Evolutionary conservation across 192 early-diverging fungal genomes (phyloP).

Genomic region (Allomyces javanicus): DNA sequence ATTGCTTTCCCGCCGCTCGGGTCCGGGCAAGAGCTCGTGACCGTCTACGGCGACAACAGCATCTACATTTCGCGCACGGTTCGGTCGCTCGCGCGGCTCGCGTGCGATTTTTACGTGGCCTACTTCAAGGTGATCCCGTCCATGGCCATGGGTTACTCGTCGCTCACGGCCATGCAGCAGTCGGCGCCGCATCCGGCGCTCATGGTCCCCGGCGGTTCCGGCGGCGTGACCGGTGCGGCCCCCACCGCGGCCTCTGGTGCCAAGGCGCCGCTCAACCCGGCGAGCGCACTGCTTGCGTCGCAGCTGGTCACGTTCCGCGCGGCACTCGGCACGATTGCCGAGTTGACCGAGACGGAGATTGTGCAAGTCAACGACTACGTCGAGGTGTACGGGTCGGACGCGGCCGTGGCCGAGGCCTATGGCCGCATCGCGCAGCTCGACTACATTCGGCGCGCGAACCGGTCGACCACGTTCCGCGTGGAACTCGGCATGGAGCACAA

Average conservation of each 20-base stretch:
- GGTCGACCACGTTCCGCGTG: slow-evolving; percentile 51
- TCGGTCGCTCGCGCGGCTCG: slow-evolving; percentile 46
- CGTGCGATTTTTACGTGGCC: slow-evolving; percentile 9
- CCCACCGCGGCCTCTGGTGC: neutral
- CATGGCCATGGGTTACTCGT: slow-evolving; percentile 7
- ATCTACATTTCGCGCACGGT: slow-evolving; percentile 54
- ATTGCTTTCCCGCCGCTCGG: slow-evolving; percentile 43
- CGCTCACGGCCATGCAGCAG: slow-evolving; percentile 10
- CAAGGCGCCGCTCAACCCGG: neutral
- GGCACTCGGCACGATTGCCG: slow-evolving; percentile 19
- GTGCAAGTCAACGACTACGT: slow-evolving; percentile 33
- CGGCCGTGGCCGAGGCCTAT: slow-evolving; percentile 38
- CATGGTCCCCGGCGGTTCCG: slow-evolving; percentile 3
- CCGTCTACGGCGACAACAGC: slow-evolving; percentile 40
- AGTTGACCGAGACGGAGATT: slow-evolving; percentile 39
- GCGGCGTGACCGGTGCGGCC: neutral
- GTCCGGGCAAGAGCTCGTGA: slow-evolving; percentile 21
- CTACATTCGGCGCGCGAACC: slow-evolving; percentile 17
- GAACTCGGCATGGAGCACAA: slow-evolving; percentile 57
- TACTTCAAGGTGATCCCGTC: slow-evolving; percentile 1
- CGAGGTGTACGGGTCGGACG: slow-evolving; percentile 47
- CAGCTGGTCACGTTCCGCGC: slow-evolving; percentile 4
- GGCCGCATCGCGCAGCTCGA: slow-evolving; percentile 28
- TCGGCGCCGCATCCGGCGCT: slow-evolving; percentile 10
- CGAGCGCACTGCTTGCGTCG: neutral